These are phyloP conservation scores for Spatholobus suberectus DNA, from an alignment of 306 rosid species.

Conservation along the genomic window DNA sequence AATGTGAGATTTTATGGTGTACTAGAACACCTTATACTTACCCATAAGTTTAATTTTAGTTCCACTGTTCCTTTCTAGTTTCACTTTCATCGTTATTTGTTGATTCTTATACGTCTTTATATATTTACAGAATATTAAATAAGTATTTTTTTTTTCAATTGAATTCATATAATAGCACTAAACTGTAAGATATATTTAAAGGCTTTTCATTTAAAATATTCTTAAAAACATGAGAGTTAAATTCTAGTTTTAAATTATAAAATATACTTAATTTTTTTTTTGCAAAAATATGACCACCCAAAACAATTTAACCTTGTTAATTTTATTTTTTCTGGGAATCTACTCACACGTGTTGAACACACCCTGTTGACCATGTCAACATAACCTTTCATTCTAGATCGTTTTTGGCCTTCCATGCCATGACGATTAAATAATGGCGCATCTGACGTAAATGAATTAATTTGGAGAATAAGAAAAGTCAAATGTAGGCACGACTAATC, in stretches of 20 bases:
- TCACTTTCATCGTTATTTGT: no score
- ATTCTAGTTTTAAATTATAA: no score
- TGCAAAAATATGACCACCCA: not conserved
- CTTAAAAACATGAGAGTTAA: no score
- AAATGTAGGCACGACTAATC: not conserved
- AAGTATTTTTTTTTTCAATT: no score
- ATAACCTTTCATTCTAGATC: not conserved
- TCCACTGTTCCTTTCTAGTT: no score
- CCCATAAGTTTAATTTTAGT: not conserved
- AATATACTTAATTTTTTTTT: no score
- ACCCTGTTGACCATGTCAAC: not conserved
- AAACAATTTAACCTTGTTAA: not conserved
- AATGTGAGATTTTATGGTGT: no score
- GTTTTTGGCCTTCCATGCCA: not conserved
- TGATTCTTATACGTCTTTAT: no score
- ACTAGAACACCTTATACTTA: not conserved
- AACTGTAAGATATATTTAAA: no score
- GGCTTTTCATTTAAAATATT: no score
- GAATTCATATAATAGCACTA: no score
- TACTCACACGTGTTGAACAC: constrained; percentile 8
- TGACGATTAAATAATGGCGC: not conserved
- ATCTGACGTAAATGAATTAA: not conserved
- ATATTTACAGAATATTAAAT: no score
- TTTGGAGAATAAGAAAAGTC: not conserved
- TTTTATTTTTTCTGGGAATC: not conserved